phyloP scores from a whole-genome alignment of 1,139 yeast species.

The Groenewaldozyma sp. region DNA sequence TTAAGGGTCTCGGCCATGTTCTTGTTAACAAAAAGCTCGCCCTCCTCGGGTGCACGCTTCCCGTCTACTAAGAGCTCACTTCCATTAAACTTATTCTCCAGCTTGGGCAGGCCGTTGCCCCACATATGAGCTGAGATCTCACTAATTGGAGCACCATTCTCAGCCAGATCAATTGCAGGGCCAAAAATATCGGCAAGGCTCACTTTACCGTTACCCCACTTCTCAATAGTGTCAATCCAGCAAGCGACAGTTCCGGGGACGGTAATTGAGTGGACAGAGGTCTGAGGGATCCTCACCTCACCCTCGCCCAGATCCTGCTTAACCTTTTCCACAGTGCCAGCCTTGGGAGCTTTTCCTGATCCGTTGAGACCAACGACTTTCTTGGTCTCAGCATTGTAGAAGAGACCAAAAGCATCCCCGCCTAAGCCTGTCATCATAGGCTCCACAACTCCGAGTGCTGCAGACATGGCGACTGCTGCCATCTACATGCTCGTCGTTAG shows the following conservation, averaged over 20 bases:
- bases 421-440: slow-evolving; percentile 78
- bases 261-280: slow-evolving; percentile 52
- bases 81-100: slow-evolving; percentile 32
- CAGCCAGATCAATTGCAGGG: slow-evolving; percentile 68
- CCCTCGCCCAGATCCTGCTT: slow-evolving; percentile 32
- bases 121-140: slow-evolving; percentile 50
- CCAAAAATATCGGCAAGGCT: slow-evolving; percentile 47
- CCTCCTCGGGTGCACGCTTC: slow-evolving; percentile 47
- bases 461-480: slow-evolving; percentile 75
- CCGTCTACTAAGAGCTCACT: slow-evolving; percentile 35
- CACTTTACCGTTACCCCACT: slow-evolving; percentile 69
- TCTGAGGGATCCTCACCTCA: slow-evolving; percentile 34
- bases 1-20: slow-evolving; percentile 47
- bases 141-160: slow-evolving; percentile 56
- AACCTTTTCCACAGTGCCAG: slow-evolving; percentile 43
- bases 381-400: slow-evolving; percentile 42
- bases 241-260: slow-evolving; percentile 78
- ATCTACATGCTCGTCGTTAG: slow-evolving; percentile 24
- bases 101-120: slow-evolving; percentile 34
- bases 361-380: slow-evolving; percentile 65
- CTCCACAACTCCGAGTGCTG: slow-evolving; percentile 62
- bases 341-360: slow-evolving; percentile 60
- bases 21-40: slow-evolving; percentile 49
- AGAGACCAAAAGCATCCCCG: slow-evolving; percentile 70
- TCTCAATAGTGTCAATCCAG: slow-evolving; percentile 58